phyloP scores from a whole-genome alignment of 257 asterid genomes.

The Solanum pinnatisectum region DNA sequence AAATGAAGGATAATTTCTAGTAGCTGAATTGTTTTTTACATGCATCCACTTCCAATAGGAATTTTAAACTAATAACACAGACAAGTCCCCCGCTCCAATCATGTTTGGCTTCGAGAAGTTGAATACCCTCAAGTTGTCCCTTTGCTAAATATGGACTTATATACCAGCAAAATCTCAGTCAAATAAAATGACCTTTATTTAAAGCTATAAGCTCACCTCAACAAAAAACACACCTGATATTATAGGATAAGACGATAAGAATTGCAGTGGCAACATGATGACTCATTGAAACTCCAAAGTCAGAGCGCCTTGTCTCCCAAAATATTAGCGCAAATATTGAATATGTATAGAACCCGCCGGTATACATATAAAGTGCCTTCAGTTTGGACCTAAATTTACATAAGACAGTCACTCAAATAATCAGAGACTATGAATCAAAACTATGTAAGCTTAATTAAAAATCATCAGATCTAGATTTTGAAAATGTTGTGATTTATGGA shows the following conservation, averaged over 20 bases:
- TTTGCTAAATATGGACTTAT: neutral
- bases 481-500: neutral
- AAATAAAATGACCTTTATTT: neutral
- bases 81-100: neutral
- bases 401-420: slow-evolving; percentile 4
- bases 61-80: neutral
- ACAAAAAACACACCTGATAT: slow-evolving; percentile 40
- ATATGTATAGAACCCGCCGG: slow-evolving; percentile 79
- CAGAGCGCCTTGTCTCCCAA: slow-evolving; percentile 96
- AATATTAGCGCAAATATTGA: slow-evolving; percentile 84
- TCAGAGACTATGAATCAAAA: neutral
- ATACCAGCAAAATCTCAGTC: neutral
- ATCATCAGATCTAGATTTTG: neutral
- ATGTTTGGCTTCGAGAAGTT: neutral
- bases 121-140: neutral
- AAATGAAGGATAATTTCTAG: neutral
- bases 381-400: slow-evolving; percentile 61
- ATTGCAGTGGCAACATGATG: slow-evolving; percentile 75
- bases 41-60: neutral
- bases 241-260: slow-evolving; percentile 65
- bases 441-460: neutral
- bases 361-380: slow-evolving; percentile 78
- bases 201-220: slow-evolving; percentile 1
- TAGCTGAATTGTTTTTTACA: neutral
- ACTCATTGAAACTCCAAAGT: slow-evolving; percentile 90